Percentiles rank a stretch among this genome's conserved stretches.
Evolutionary conservation across 2,329 filamentous ascomycete genomes (phyloP).

Genomic region (Pezicula radicicola): DNA sequence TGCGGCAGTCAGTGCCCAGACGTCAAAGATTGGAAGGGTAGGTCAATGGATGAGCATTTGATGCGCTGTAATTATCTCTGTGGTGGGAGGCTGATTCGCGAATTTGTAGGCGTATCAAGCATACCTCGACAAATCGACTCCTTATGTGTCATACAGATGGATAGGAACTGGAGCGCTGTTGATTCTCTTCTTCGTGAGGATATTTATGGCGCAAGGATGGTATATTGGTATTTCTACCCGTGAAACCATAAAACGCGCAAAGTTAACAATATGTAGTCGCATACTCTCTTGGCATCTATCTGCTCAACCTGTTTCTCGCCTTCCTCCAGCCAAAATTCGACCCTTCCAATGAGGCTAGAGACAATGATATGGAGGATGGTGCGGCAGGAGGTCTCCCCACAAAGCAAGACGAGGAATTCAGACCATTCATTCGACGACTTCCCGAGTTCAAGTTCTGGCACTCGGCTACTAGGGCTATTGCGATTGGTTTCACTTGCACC

Average conservation of each 20-base stretch:
- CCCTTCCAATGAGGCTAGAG: slow-evolving; percentile 84
- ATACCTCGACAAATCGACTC: slow-evolving; percentile 90
- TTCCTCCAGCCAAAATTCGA: slow-evolving; percentile 99
- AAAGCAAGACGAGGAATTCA: slow-evolving; percentile 96
- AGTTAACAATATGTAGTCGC: slow-evolving; percentile 59
- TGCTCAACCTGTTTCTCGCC: slow-evolving; percentile 97
- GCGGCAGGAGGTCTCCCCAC: slow-evolving; percentile 79
- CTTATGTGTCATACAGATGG: slow-evolving; percentile 89
- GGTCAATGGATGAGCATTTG: slow-evolving; percentile 28
- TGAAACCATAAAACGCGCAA: slow-evolving; percentile 4
- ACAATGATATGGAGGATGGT: slow-evolving; percentile 96
- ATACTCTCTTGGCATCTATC: slow-evolving; percentile 97
- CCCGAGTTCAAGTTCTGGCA: slow-evolving; percentile 99
- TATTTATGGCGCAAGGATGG: slow-evolving; percentile 93
- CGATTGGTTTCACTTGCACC: slow-evolving; percentile 80
- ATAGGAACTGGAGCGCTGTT: slow-evolving; percentile 74
- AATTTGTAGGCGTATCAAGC: slow-evolving; percentile 79
- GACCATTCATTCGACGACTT: slow-evolving; percentile 90
- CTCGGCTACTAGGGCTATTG: slow-evolving; percentile 82
- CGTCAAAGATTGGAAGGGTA: slow-evolving; percentile 70
- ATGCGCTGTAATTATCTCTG: not conserved
- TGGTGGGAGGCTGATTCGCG: slow-evolving; percentile 11
- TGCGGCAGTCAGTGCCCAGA: slow-evolving; percentile 83
- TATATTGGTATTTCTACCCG: slow-evolving; percentile 73
- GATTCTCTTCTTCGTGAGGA: slow-evolving; percentile 80